Evolutionary conservation across 805 yeast species (phyloP).

Genomic region (Metschnikowia chrysomelidarum): DNA sequence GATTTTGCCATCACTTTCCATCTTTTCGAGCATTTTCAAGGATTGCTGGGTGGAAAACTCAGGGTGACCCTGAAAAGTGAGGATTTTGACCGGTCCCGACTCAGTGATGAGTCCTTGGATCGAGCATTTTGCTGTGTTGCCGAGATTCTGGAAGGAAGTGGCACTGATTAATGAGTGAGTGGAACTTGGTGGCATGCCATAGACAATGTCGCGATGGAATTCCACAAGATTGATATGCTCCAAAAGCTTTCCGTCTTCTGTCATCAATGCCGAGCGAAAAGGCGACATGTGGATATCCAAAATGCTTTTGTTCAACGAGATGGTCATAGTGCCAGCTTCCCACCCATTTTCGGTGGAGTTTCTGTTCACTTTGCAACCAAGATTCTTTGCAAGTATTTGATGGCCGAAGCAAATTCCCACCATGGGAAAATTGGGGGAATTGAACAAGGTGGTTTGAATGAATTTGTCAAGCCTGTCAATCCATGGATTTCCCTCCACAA

Average conservation of each 20-base stretch:
- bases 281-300: constrained; percentile 27
- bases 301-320: constrained; percentile 44
- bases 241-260: constrained; percentile 55
- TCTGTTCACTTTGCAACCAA: constrained; percentile 58
- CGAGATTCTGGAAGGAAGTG: constrained; percentile 40
- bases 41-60: constrained; percentile 54
- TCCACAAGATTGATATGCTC: constrained; percentile 37
- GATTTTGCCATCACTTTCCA: constrained; percentile 19
- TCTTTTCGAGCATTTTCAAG: constrained; percentile 23
- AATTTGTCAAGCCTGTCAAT: constrained; percentile 38
- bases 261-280: constrained; percentile 27
- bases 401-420: constrained; percentile 88
- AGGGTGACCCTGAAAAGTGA: constrained; percentile 90
- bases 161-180: constrained; percentile 12
- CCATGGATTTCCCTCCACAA: constrained; percentile 40
- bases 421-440: constrained; percentile 39
- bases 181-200: constrained; percentile 38
- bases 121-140: constrained; percentile 53
- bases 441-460: constrained; percentile 20
- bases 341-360: constrained; percentile 55
- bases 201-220: constrained; percentile 40
- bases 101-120: constrained; percentile 62
- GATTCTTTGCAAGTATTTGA: constrained; percentile 66
- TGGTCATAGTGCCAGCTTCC: constrained; percentile 64
- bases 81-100: constrained; percentile 43